Conservation (phyloP, 148 eudicot genomes). For the Fallopia convolvulus region DNA sequence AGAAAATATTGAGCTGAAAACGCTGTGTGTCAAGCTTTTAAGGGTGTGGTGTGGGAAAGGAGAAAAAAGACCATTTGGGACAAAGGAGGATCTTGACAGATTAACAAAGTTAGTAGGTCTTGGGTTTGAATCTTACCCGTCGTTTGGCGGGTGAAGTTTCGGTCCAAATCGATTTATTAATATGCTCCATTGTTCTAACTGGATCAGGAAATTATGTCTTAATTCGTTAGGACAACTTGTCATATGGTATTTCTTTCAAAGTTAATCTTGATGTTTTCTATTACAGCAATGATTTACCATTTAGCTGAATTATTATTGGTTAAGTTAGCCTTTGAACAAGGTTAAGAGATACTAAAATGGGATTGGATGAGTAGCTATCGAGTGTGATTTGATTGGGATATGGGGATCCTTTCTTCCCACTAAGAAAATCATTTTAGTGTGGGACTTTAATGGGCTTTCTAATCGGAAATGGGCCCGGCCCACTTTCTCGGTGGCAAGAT, state of each 20-base stretch:
- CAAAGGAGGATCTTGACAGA: not conserved
- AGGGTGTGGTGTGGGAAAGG: not conserved
- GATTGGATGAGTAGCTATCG: not conserved
- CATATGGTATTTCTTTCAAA: too few relatives aligned
- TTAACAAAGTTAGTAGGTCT: not conserved
- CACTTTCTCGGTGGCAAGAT: conserved; percentile 22
- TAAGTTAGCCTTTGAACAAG: not conserved
- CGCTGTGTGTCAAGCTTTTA: too few relatives aligned
- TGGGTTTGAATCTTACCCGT: not conserved
- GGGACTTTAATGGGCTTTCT: conserved; percentile 25
- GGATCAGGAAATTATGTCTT: too few relatives aligned
- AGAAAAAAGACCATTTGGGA: not conserved
- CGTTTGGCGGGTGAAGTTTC: not conserved
- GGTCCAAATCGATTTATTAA: too few relatives aligned
- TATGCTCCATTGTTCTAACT: too few relatives aligned
- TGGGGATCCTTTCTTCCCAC: not conserved
- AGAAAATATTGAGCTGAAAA: too few relatives aligned
- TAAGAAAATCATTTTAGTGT: not conserved
- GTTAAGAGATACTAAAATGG: not conserved
- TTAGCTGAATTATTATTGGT: too few relatives aligned
- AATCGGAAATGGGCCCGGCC: conserved; percentile 33
- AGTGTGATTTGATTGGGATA: not conserved
- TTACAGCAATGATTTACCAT: too few relatives aligned
- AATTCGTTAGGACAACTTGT: too few relatives aligned
- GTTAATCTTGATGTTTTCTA: too few relatives aligned